Evolutionary conservation across 257 asterid species (phyloP).

Genomic region (Mitragyna speciosa): DNA sequence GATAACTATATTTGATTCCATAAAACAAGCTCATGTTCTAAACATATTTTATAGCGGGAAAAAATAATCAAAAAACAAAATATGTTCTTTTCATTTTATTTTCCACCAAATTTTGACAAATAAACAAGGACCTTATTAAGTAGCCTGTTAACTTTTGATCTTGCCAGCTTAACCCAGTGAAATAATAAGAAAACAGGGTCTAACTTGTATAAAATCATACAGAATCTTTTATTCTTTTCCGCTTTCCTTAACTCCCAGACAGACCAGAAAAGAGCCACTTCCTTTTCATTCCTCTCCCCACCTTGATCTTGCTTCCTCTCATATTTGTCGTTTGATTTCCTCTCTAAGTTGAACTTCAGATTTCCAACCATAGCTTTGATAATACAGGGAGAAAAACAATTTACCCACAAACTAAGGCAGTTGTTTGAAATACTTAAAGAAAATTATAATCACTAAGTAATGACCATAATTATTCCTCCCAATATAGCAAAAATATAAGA

Average conservation of each 20-base stretch:
- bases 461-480: not conserved
- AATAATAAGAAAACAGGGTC: not conserved
- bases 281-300: not conserved
- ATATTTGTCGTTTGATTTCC: not conserved
- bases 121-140: not conserved
- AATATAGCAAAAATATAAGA: not conserved
- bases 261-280: not conserved
- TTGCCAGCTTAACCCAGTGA: not conserved
- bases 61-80: too few relatives aligned
- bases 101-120: not conserved
- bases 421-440: not conserved
- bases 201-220: not conserved
- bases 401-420: not conserved
- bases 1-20: not conserved
- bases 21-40: not conserved
- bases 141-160: not conserved
- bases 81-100: not conserved
- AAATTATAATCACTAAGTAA: not conserved
- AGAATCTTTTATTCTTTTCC: not conserved
- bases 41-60: not conserved
- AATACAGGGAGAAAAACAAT: not conserved
- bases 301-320: not conserved
- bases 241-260: not conserved
- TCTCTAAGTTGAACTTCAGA: not conserved
- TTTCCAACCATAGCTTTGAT: not conserved